Evolutionary conservation across 2,329 filamentous ascomycete species (phyloP), one percentile per base, ranked within the genome.

Genomic region (Arthrocladium fulminans): DNA sequence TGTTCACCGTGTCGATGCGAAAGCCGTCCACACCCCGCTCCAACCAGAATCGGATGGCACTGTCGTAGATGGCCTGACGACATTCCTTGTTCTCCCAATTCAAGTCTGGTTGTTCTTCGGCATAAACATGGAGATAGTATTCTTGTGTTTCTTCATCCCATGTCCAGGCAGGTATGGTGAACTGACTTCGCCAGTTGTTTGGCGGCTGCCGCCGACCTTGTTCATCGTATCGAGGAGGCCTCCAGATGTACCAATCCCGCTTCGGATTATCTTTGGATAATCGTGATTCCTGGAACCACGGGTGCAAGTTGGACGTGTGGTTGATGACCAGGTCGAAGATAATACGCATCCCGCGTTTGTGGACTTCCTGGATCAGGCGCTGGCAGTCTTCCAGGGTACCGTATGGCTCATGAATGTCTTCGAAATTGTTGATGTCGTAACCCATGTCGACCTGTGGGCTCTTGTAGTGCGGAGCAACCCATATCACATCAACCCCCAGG

Each of bases 251-350:
- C 80, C 80, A 86, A 60, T 82, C 74, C 1, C 81, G 68, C 60
- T 83, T 83, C 1, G 77, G 69, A 59, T 69, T 80, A 51, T 73
- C 66, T 49, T 70, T 76, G 39, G 74, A 77, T 9, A 71, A 71
- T 25, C 76, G 68, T 1, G 78, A 82, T 58, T 84, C 77, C 40
- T 75, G 68, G 65, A 85, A 85, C 81, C 82, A 87, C 1, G 68
- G 67, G 57, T 86, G 82, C 60, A 83, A 70, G 56, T 81, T 75
- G 0, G 77, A 82, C 0, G 82, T 86, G 61, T 88, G 84, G 57
- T 87, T 88, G 54, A 87, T 73, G 2, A 87, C 84, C 1, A 88
- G 68, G 59, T 88, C 83, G 20, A 86, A 69, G 49, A 88, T 77
- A n/a, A 86, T 63, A 48, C 74, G 75, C 72, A 87, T 83, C 6